Conservation (phyloP, 78 protist genomes). For the Polysphondylium violaceum region DNA sequence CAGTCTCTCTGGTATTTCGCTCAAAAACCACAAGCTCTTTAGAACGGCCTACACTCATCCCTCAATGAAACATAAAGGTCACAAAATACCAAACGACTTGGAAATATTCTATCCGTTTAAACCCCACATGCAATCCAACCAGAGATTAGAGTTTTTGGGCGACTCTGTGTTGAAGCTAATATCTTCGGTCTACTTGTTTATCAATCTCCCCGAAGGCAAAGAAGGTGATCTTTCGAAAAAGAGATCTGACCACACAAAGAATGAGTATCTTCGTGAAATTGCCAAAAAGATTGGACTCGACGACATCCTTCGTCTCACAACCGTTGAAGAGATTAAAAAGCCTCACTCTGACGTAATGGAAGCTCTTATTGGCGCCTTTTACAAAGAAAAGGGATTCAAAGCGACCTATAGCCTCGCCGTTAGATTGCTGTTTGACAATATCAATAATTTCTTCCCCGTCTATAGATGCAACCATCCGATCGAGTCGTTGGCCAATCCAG, state of each 20-base stretch:
- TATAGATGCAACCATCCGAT: not conserved
- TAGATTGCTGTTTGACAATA: not conserved
- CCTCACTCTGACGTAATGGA: slow-evolving; percentile 74
- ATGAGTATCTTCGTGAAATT: slow-evolving; percentile 5
- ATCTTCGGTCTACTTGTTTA: slow-evolving; percentile 1
- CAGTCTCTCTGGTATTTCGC: no score
- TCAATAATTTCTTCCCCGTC: not conserved
- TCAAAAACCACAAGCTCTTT: not conserved
- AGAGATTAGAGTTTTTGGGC: slow-evolving; percentile 59
- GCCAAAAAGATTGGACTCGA: slow-evolving; percentile 1
- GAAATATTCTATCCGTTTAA: not conserved
- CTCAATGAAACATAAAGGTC: not conserved
- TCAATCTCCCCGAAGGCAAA: not conserved
- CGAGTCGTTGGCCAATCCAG: not conserved
- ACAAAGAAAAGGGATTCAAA: slow-evolving; percentile 17
- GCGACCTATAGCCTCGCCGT: slow-evolving; percentile 14
- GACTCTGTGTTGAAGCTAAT: slow-evolving; percentile 57
- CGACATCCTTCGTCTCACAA: slow-evolving; percentile 22
- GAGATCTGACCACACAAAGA: slow-evolving; percentile 28
- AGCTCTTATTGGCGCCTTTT: slow-evolving; percentile 54
- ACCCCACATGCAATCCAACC: slow-evolving; percentile 19
- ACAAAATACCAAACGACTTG: not conserved
- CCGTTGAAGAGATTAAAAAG: slow-evolving; percentile 15
- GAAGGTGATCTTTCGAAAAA: slow-evolving; percentile 32
- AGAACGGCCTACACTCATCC: slow-evolving; percentile 5